Evolutionary conservation across 345 rosid species (phyloP).

Genomic region (Nephelium lappaceum): DNA sequence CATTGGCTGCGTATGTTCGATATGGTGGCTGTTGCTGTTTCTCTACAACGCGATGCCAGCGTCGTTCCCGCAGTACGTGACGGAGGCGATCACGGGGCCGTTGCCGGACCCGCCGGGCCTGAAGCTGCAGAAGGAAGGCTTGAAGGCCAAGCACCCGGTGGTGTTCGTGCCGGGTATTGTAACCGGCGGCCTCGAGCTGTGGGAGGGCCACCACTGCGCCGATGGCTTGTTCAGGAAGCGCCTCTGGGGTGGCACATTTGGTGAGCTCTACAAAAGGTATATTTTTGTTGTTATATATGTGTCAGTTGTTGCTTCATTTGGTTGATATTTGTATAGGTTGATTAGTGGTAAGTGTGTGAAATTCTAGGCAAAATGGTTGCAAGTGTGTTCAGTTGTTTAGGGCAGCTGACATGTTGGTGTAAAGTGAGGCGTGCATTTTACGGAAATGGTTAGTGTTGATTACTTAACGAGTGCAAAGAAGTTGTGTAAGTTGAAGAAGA

Average conservation of each 20-base stretch:
- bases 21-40: slow-evolving; percentile 68
- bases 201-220: slow-evolving; percentile 76
- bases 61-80: slow-evolving; percentile 68
- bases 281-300: neutral
- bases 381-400: neutral
- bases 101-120: slow-evolving; percentile 69
- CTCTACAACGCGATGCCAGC: slow-evolving; percentile 64
- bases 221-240: slow-evolving; percentile 72
- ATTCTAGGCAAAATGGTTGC: neutral
- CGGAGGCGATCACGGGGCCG: slow-evolving; percentile 70
- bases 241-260: slow-evolving; percentile 79
- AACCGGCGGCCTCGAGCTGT: slow-evolving; percentile 71
- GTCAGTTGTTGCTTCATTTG: neutral
- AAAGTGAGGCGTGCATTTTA: neutral
- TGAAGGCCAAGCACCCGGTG: slow-evolving; percentile 60
- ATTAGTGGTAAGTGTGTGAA: neutral
- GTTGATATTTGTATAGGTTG: neutral
- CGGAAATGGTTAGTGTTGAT: neutral
- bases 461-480: neutral
- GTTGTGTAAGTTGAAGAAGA: neutral
- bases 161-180: slow-evolving; percentile 78
- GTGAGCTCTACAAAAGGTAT: slow-evolving; percentile 66
- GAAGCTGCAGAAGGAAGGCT: slow-evolving; percentile 62
- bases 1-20: slow-evolving; percentile 53
- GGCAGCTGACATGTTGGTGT: neutral